These are phyloP conservation scores for Colletotrichum sp. DNA, from an alignment of 2,329 filamentous ascomycete genomes.

Conservation along the genomic window DNA sequence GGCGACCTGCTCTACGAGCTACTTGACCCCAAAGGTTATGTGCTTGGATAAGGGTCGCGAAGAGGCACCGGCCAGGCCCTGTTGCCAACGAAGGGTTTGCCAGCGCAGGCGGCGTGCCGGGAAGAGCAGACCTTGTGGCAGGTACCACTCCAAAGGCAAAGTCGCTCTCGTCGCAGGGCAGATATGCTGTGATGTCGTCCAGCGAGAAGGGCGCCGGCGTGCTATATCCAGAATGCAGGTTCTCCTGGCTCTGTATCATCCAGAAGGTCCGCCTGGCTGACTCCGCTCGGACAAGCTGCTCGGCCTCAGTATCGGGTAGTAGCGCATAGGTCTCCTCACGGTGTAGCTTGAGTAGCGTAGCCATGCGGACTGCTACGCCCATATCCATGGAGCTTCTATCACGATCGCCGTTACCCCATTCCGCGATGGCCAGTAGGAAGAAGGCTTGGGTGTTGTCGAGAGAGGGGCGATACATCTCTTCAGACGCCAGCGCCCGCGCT, in stretches of 20 bases:
- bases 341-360: not conserved
- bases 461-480: not conserved
- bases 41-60: not conserved
- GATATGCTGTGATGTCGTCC: not conserved
- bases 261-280: not conserved
- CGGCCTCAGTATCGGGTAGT: not conserved
- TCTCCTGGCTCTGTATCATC: not conserved
- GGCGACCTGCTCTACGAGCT: not conserved
- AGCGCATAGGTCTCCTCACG: not conserved
- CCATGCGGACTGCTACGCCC: not conserved
- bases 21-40: not conserved
- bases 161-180: not conserved
- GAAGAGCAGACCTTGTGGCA: not conserved
- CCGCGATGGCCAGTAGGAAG: not conserved
- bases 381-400: not conserved
- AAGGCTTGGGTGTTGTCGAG: not conserved
- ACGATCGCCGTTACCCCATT: not conserved
- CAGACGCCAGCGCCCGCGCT: not conserved
- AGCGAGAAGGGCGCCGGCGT: not conserved
- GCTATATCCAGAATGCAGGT: not conserved
- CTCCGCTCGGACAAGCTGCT: not conserved
- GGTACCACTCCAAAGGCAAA: not conserved
- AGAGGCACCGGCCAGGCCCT: not conserved
- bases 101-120: not conserved
- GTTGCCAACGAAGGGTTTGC: not conserved